phyloP scores from a whole-genome alignment of 1,139 yeast genomes.

The Barnettozyma hawaiiensis region DNA sequence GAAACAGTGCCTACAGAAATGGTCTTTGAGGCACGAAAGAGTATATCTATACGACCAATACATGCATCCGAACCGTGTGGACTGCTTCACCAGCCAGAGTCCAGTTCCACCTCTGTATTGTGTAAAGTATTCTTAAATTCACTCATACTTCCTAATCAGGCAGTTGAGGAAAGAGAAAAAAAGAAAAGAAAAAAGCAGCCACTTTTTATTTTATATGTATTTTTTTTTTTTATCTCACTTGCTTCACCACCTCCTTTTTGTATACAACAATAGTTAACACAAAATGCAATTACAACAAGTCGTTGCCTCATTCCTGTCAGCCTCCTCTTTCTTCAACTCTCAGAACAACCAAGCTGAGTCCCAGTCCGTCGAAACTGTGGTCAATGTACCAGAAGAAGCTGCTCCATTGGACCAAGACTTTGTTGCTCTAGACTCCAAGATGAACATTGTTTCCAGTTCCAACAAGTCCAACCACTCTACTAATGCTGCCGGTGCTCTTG shows the following conservation, averaged over 20 bases:
- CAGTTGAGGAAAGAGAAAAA: too few species aligned
- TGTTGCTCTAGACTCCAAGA: slow-evolving; percentile 14
- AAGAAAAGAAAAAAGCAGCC: not conserved
- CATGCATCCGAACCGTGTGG: too few species aligned
- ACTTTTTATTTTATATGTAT: too few species aligned
- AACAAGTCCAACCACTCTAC: slow-evolving; percentile 21
- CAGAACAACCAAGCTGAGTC: slow-evolving; percentile 4
- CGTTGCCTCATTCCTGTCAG: slow-evolving; percentile 24
- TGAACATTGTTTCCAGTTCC: slow-evolving; percentile 16
- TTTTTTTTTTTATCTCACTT: too few species aligned
- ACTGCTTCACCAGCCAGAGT: too few species aligned
- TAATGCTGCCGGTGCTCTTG: slow-evolving; percentile 21
- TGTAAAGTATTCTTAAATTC: not conserved
- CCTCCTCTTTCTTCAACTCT: slow-evolving; percentile 19
- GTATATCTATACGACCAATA: too few species aligned
- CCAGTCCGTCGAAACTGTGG: not conserved
- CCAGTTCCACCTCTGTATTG: too few species aligned
- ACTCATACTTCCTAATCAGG: too few species aligned
- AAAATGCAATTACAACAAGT: slow-evolving; percentile 28
- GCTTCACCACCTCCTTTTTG: too few species aligned
- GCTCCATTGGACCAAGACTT: slow-evolving; percentile 10
- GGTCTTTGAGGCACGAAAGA: slow-evolving; percentile 2
- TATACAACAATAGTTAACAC: too few species aligned
- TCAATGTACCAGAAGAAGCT: not conserved
- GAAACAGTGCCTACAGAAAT: slow-evolving; percentile 23